Percentiles rank a stretch among this genome's conserved stretches.
phyloP scores from a whole-genome alignment of 2,329 filamentous ascomycete species.

The Ilyonectria mors-panacis region DNA sequence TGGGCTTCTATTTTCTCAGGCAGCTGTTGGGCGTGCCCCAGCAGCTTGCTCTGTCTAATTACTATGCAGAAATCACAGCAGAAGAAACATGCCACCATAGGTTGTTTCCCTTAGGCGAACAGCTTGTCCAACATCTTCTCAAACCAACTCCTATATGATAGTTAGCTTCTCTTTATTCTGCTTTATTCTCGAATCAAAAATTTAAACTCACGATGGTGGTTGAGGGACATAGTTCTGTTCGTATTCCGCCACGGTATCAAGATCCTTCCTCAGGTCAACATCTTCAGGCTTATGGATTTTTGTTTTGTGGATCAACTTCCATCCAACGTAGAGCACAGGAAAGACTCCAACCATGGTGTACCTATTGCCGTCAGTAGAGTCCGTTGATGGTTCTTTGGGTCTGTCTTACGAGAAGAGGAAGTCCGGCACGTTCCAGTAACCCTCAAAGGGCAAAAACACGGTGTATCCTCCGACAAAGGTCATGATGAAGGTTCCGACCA shows the following conservation, averaged over 20 bases:
- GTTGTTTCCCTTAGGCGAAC: slow-evolving; percentile 28
- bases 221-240: slow-evolving; percentile 70
- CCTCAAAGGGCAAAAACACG: slow-evolving; percentile 75
- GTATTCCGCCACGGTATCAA: slow-evolving; percentile 79
- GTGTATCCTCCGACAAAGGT: slow-evolving; percentile 82
- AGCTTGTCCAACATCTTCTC: slow-evolving; percentile 39
- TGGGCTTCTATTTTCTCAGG: background rate
- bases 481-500: slow-evolving; percentile 77
- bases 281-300: slow-evolving; percentile 69
- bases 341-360: slow-evolving; percentile 83
- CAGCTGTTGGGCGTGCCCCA: background rate
- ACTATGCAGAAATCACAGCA: background rate
- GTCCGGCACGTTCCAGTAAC: slow-evolving; percentile 76
- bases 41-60: background rate
- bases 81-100: background rate
- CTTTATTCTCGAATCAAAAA: background rate
- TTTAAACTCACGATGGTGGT: slow-evolving; percentile 65
- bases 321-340: slow-evolving; percentile 77
- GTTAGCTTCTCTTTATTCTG: slow-evolving; percentile 4
- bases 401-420: slow-evolving; percentile 79
- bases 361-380: slow-evolving; percentile 44
- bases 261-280: slow-evolving; percentile 73
- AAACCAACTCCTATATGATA: slow-evolving; percentile 34
- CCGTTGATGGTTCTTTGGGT: background rate
- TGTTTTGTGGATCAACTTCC: slow-evolving; percentile 79